Evolutionary conservation across 2,329 filamentous ascomycete species (phyloP), one percentile per base, ranked within the genome.

Genomic region (Nemania sp.): DNA sequence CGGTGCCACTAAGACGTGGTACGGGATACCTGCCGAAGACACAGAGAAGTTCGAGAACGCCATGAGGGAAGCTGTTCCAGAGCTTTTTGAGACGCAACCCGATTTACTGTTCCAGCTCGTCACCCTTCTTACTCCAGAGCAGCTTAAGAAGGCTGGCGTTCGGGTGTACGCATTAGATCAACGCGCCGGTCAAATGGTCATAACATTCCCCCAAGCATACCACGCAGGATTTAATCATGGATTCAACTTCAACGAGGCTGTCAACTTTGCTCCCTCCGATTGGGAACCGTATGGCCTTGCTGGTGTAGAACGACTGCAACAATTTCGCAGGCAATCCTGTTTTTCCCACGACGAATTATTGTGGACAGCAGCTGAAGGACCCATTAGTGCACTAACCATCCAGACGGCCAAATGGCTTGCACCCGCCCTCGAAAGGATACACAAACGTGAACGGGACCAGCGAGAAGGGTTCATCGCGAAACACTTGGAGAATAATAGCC

Each of bases 241-340:
- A 0, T 99, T 99, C 84, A 99, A 99, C 78, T 97, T 98, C 80
- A 99, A 99, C 74, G 96, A 99, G 79, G 96, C 96, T 5, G 96
- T 99, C 73, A 99, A 99, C 78, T 99, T 99, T 81, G 96, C 96
- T 0, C 96, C 96, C 0, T 86, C 85, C 29, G 96, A 99, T 75
- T 99, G 96, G 96, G 96, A 99, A 76, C 93, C 94, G 0, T 97
- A 90, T 77, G 96, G 96, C 1, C 90, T 95, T 63, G 87, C 90
- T 29, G 94, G 96, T 0, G 94, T 98, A 1, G 90, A 95, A 74
- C 88, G 95, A 72, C 84, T 98, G 32, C 93, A 96, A 74, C 87
- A 91, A 57, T 99, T 98, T 79, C 88, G 95, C 64, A 89, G 94
- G 64, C 94, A 98, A 72, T 94, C 96, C 1, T 98, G 96, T 79